Evolutionary conservation across 345 rosid genomes (phyloP), one percentile per base, ranked within the genome.

Genomic region (Rhodamnia rubescens): DNA sequence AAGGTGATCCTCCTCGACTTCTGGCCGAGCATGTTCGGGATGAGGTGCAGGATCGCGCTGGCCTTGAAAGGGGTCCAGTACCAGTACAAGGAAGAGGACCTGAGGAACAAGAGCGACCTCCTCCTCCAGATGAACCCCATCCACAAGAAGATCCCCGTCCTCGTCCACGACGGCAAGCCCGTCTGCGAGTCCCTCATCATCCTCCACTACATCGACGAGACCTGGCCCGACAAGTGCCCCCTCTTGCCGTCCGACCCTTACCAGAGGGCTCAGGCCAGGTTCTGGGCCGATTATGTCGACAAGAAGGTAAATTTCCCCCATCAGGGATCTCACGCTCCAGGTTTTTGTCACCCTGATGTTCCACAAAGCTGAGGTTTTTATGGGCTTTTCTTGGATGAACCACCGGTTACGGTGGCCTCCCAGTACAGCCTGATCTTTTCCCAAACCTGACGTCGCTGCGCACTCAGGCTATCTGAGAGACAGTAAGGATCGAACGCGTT

Each of bases 161-260:
- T 88, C 69, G 27, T 85, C 57, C 86, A 85, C 83, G 81, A 86
- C 4, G 88, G 89, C 36, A 88, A 36, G 82, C 86, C 86, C 22
- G 44, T 88, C 15, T 86, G 86, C 14, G 88, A 88, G 59, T 86
- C 85, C 8, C 59, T 82, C 27, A 9, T 40, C 29, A 86, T 88
- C 6, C 83, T 86, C 6, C 69, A 88, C 40, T 88, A 86, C 40
- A 86, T 86, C 14, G 90, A 88, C n/a, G 86, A 88, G 58, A 82
- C 49, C n/a, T 88, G 88, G 90, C 20, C 29, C 11, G 51, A 74
- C 47, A 53, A 54, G 32, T 44, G 83, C 50, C 83, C 88, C 15
- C 55, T 88, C 21, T 53, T 88, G 69, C 88, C 90, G 44, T 61
- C 84, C 12, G 81, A 86, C 58, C 85, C 88, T 24, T 84, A 86